Base-by-base conservation (phyloP, 768 basidiomycete species). In the Asterophora lycoperdoides region DNA sequence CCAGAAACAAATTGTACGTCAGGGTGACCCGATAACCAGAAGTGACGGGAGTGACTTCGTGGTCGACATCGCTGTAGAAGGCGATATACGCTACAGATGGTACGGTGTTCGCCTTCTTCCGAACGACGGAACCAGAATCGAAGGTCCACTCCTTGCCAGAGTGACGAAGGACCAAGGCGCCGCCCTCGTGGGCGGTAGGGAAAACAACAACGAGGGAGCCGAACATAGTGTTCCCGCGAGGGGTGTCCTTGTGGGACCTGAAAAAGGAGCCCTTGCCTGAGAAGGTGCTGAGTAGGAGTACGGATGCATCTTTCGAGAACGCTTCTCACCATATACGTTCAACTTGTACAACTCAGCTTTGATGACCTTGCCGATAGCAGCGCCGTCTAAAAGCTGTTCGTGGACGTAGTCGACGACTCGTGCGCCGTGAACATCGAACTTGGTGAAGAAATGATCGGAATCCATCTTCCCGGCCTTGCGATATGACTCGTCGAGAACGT, bases 201-300 rank as follows among this genome's bases (percentile, higher is more conserved):
- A 78, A 68, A n/a, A 75, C 67, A 30, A 80, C 53, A 1, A 80
- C 71, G 8, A 83, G 67, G 1, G 79, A 79, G 1, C 74, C 78
- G 32, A 81, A 73, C 71, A 79, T 78, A 20, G 56, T 54, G 7
- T 65, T 62, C 7, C 62, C 56, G 7, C 71, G 69, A 5, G 74
- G 76, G 0, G 77, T 77, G 49, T 79, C 79, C 35, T 71, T 65
- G 53, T 78, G 78, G 1, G 72, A 34, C 54, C 76, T 77, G 67
- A 79, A 80, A 56, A 76, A 78, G 0, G 68, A 68, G 8, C 64
- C 76, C 39, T 67, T 56, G 1, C 65, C 74, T 75, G 44, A n/a
- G 44, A 5, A 20, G 13, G 3, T 4, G 26, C 41, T 26, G 2
- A 30, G 15, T 9, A 5, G 19, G 13, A 6, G 15, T 1, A 23